Evolutionary conservation across 2,329 filamentous ascomycete genomes (phyloP), one percentile per base, ranked within the genome.

Genomic region (Paramyrothecium sp.): DNA sequence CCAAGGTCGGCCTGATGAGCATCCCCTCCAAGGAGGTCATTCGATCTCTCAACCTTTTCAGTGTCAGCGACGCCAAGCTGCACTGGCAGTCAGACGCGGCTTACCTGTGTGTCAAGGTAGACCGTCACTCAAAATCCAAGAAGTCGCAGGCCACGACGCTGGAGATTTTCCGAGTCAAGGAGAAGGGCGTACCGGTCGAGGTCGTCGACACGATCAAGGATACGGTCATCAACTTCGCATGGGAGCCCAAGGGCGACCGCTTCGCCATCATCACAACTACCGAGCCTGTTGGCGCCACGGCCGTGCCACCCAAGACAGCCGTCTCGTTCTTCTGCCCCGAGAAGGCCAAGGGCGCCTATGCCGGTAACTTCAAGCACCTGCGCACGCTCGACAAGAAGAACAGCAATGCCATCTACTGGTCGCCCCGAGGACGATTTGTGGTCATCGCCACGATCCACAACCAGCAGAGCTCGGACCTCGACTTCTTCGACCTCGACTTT

Each of bases 341-440:
- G 75, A 98, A 97, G 82, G 80, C 86, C 69, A 99, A 98, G 85
- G 91, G 84, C 26, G 73, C 85, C 54, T 82, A 84, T 22, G 82
- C 91, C 34, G 95, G 95, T 62, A 97, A 96, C 82, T 99, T 98
- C 85, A 96, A 94, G 81, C 91, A 96, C 72, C 88, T 98, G 65
- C 88, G 92, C 62, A 98, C 93, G 10, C 82, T 97, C 56, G 95
- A 99, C 69, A 98, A 98, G 87, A 98, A 98, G 87, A 98, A 96
- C 79, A 97, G 90, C 85, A 99, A 99, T 71, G 93, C 91, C 63
- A 99, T 99, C 71, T 98, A 98, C 86, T 99, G 95, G 95, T 96
- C 92, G 20, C 95, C 95, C 22, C 91, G 89, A 74, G 95, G 95
- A 55, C 89, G 95, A 52, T 99, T 99, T 70, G 94, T 98, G 41